Evolutionary conservation across 805 yeast species (phyloP).

Genomic region (Pichia kluyveri): DNA sequence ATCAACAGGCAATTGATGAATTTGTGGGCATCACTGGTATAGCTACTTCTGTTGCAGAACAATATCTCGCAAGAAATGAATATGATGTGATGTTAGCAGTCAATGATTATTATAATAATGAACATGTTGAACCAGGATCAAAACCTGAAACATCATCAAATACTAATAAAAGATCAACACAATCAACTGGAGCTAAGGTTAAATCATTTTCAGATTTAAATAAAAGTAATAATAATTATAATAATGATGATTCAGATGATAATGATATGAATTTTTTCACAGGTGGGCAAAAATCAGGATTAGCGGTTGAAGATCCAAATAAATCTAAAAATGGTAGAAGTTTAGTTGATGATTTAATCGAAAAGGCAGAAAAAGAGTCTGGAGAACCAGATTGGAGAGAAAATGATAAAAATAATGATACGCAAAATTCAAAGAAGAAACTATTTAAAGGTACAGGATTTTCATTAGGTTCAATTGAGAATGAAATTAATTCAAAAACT

Average conservation of each 20-base stretch:
- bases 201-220: conserved; percentile 27
- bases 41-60: conserved; percentile 29
- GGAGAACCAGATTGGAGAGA: conserved; percentile 32
- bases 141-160: neutral
- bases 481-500: conserved; percentile 23
- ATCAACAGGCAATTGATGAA: conserved; percentile 4
- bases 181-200: conserved; percentile 12
- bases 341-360: conserved; percentile 47
- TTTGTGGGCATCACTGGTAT: conserved; percentile 15
- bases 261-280: conserved; percentile 35
- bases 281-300: conserved; percentile 67
- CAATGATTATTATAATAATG: conserved; percentile 18
- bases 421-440: too few species aligned
- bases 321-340: conserved; percentile 30
- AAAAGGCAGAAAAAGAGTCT: conserved; percentile 60
- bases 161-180: neutral
- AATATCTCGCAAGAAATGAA: conserved; percentile 26
- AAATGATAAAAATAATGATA: conserved; percentile 11
- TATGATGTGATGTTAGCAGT: conserved; percentile 20
- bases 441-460: conserved; percentile 44
- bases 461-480: conserved; percentile 40
- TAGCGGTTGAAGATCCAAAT: conserved; percentile 71
- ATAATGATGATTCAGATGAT: conserved; percentile 26
- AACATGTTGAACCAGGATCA: conserved; percentile 3
- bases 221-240: conserved; percentile 13